Evolutionary conservation across 2,329 filamentous ascomycete genomes (phyloP).

Genomic region (Alternaria novae-zelandiae): DNA sequence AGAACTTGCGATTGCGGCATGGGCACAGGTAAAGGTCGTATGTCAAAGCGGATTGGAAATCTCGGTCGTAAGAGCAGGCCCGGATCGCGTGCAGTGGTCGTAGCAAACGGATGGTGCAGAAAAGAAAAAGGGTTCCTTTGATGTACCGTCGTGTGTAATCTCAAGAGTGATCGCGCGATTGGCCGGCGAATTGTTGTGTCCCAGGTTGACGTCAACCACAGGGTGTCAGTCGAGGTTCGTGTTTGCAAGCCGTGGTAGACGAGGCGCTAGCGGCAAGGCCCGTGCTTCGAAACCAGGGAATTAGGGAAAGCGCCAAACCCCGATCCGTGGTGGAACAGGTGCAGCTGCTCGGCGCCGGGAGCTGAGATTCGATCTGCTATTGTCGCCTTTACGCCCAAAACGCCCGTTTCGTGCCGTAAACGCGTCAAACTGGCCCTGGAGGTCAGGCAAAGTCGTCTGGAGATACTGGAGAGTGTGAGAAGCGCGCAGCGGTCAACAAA

Average conservation of each 20-base stretch:
- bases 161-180: background rate
- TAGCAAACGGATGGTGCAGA: background rate
- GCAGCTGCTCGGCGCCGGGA: slow-evolving; percentile 36
- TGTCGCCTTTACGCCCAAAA: slow-evolving; percentile 20
- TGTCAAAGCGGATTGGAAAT: background rate
- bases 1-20: slow-evolving; percentile 20
- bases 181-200: slow-evolving; percentile 2
- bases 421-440: slow-evolving; percentile 15
- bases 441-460: background rate
- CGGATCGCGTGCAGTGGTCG: background rate
- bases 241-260: slow-evolving; percentile 19
- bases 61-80: background rate
- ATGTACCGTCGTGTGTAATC: background rate
- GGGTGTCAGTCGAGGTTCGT: slow-evolving; percentile 16
- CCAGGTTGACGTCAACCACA: slow-evolving; percentile 15
- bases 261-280: slow-evolving; percentile 22
- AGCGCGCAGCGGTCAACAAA: slow-evolving; percentile 10
- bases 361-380: slow-evolving; percentile 39
- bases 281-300: slow-evolving; percentile 18
- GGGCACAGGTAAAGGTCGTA: slow-evolving; percentile 10
- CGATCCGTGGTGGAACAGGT: slow-evolving; percentile 34
- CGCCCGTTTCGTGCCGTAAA: slow-evolving; percentile 13
- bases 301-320: slow-evolving; percentile 28
- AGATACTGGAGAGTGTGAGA: slow-evolving; percentile 1
- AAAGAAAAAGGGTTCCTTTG: background rate